phyloP scores from a whole-genome alignment of 306 rosid species.

The Fagus sylvatica region DNA sequence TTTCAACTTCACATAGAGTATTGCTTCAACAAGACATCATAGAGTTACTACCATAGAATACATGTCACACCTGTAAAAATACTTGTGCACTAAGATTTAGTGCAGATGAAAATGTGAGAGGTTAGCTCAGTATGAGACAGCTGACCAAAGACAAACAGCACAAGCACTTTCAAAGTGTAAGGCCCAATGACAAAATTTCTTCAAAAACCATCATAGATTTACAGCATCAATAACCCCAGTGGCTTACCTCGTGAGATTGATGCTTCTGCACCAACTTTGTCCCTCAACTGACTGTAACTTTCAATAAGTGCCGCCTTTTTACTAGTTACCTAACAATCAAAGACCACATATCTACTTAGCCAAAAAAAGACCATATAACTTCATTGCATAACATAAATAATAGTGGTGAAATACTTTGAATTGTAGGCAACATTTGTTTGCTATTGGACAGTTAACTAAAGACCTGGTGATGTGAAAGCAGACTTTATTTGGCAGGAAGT shows the following conservation, averaged over 20 bases:
- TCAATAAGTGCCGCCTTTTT: conserved; percentile 84
- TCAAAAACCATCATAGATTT: conserved; percentile 1
- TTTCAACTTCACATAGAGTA: too few relatives aligned
- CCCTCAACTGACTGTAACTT: conserved; percentile 62
- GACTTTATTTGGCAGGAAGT: not conserved
- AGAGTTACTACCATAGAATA: not conserved
- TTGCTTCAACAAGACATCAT: too few relatives aligned
- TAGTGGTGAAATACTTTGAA: conserved; percentile 2
- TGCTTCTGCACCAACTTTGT: conserved; percentile 66
- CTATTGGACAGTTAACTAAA: conserved; percentile 10
- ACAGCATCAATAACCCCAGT: conserved; percentile 13
- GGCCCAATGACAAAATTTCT: not conserved
- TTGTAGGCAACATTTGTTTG: conserved; percentile 6
- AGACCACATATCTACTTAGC: conserved; percentile 1
- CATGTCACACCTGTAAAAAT: not conserved
- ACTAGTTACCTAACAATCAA: conserved; percentile 66
- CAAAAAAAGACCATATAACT: not conserved
- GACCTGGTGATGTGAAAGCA: conserved; percentile 8
- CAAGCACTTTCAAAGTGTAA: not conserved
- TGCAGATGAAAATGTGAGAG: not conserved
- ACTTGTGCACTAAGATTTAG: not conserved
- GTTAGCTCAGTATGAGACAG: not conserved
- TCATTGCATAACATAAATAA: conserved; percentile 3
- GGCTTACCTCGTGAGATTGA: conserved; percentile 64
- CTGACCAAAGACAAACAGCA: not conserved